Base-by-base conservation (phyloP, 1,139 yeast species). In the Yamadazyma diddensiae region DNA sequence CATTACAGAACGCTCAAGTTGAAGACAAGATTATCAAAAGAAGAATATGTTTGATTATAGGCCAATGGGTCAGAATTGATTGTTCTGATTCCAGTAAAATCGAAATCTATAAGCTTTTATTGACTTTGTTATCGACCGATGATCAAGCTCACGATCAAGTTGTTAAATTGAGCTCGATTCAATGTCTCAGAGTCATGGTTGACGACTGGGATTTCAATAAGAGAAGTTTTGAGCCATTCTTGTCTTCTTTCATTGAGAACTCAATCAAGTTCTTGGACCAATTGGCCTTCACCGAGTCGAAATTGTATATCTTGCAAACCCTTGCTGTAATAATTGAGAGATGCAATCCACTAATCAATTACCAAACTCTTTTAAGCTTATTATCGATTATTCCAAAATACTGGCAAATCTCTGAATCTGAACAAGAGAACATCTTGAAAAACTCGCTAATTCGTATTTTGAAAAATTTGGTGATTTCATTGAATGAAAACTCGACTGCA, bases 201-300 rank as follows among this genome's bases (percentile, higher is more conserved):
- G 92, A 86, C 40, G 97, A 87, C 46, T 87, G 94, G 88, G 92
- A 84, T 41, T 88, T 90, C 52, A 70, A 78, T 26, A 79, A 84
- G 38, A 64, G 62, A 9, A 77, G 68, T 26, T 86, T 92, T 47
- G 61, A 73, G 38, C 88, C 94, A 1, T 87, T 59, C 48, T 62
- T 84, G 35, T 70, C 74, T 23, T 65, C 64, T 2, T 73, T 76
- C 19, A 70, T 86, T 6, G 52, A 59, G 2, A 53, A 72, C n/a
- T 62, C 78, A 26, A 51, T 79, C 11, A 53, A 62, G 13, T 51
- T 82, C 20, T 55, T 79, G 27, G 60, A 66, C 6, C 59, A 62
- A 7, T 68, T 82, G 38, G 61, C 64, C 11, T 57, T 77, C 26
- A 77, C 90, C 0, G 97, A 90, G 46, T 79, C 94, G 9, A 86